Conservation (phyloP, 176 grass and related monocot genomes). For the Ananas comosus region DNA sequence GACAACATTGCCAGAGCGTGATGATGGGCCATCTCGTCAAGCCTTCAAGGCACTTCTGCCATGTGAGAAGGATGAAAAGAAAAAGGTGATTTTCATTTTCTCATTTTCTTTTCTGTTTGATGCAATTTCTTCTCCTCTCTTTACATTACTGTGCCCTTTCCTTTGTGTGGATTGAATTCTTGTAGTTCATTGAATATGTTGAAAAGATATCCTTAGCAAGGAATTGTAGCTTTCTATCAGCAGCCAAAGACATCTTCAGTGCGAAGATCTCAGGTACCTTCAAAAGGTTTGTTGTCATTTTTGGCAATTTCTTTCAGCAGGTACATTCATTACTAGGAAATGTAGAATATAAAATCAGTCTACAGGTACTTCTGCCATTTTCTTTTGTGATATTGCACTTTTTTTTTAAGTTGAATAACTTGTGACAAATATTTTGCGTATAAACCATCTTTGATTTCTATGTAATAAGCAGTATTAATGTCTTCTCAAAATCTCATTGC, state of each 20-base stretch:
- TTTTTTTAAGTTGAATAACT: too few relatives aligned
- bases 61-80: conserved; percentile 84
- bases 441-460: too few relatives aligned
- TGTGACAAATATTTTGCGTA: too few relatives aligned
- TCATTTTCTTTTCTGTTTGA: conserved; percentile 5
- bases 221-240: conserved; percentile 66
- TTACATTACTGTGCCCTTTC: background rate
- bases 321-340: too few relatives aligned
- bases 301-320: background rate
- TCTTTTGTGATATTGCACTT: too few relatives aligned
- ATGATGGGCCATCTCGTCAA: conserved; percentile 66
- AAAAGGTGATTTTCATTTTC: conserved; percentile 38
- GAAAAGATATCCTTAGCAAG: conserved; percentile 81
- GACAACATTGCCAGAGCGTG: conserved; percentile 62
- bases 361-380: too few relatives aligned
- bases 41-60: conserved; percentile 84
- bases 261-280: conserved; percentile 98
- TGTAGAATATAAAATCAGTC: too few relatives aligned
- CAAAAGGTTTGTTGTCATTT: conserved; percentile 56
- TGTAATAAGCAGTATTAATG: too few relatives aligned
- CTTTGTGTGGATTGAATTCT: background rate
- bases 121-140: background rate
- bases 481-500: too few relatives aligned
- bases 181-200: conserved; percentile 68
- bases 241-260: conserved; percentile 73